Evolutionary conservation across 257 asterid genomes (phyloP), one percentile per base, ranked within the genome.

Genomic region (Solanum pimpinellifolium): DNA sequence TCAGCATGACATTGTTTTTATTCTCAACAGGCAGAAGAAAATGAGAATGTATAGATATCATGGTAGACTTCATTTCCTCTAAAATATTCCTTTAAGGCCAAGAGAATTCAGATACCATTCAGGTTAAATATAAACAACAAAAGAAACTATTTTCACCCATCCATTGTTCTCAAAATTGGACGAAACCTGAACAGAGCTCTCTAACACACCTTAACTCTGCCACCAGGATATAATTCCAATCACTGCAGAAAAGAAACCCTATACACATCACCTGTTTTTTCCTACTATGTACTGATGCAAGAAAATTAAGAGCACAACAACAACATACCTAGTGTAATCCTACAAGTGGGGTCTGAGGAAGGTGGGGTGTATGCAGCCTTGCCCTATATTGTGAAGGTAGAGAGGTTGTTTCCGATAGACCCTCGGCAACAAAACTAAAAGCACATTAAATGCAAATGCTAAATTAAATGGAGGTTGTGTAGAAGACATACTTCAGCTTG

Each of bases 401-500:
- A 69, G 76, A 69, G 12, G 14, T 10, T 23, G 69, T 23, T 65
- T 29, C n/a, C 12, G 1, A 29, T 69, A 69, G 76, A 69, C 37
- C 76, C 76, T 29, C 41, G 12, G 76, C 23, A 69, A 69, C 41
- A 39, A 23, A 75, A 42, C 7, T 42, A 76, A 76, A 33, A 78
- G 85, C 44, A 18, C 27, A 81, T 49, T 29, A 14, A 39, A 47
- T 49, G 18, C 29, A 81, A 49, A 47, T 16, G 49, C 44, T 29
- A 80, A 47, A 47, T 31, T 9, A 49, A 49, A 81, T 4, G 46
- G 44, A 37, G 29, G 68, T 80, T 81, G 68, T 29, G 27, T 35
- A 75, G 41, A 68, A 62, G 65, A 83, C 89, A 86, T 82, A 88
- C 87, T 86, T 88, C 88, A 66, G 90, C 90, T 81, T 86, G 90